phyloP scores from a whole-genome alignment of 176 grass and related monocot genomes.

The Triticum monococcum region DNA sequence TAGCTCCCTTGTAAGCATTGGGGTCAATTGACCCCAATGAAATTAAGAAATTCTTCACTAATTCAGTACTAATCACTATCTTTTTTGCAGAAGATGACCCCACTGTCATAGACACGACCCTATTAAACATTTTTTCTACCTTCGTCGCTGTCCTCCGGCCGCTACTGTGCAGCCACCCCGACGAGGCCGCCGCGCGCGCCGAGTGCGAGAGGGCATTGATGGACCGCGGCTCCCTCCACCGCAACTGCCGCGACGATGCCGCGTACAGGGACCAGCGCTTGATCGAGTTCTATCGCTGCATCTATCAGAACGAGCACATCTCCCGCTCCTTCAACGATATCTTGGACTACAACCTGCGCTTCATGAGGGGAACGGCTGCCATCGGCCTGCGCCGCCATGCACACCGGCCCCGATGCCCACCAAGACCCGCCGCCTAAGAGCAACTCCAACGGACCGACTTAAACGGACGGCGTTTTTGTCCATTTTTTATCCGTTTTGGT shows the following conservation, averaged over 20 bases:
- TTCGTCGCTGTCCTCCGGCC: background rate
- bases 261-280: background rate
- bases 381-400: background rate
- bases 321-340: background rate
- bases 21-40: too few relatives aligned
- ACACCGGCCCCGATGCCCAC: background rate
- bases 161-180: background rate
- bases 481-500: too few relatives aligned
- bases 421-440: too few relatives aligned
- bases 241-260: background rate
- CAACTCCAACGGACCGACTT: too few relatives aligned
- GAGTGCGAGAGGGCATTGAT: background rate
- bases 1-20: too few relatives aligned
- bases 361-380: background rate
- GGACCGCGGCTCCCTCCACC: background rate
- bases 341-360: background rate
- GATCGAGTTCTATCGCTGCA: background rate
- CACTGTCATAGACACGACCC: too few relatives aligned
- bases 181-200: background rate
- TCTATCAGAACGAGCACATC: background rate
- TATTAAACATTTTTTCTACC: too few relatives aligned
- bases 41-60: too few relatives aligned
- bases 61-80: too few relatives aligned
- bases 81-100: too few relatives aligned
- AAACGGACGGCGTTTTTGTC: too few relatives aligned